These are phyloP conservation scores for Diophrys sp. DNA, from an alignment of 73 alveolate genomes.

Conservation along the genomic window DNA sequence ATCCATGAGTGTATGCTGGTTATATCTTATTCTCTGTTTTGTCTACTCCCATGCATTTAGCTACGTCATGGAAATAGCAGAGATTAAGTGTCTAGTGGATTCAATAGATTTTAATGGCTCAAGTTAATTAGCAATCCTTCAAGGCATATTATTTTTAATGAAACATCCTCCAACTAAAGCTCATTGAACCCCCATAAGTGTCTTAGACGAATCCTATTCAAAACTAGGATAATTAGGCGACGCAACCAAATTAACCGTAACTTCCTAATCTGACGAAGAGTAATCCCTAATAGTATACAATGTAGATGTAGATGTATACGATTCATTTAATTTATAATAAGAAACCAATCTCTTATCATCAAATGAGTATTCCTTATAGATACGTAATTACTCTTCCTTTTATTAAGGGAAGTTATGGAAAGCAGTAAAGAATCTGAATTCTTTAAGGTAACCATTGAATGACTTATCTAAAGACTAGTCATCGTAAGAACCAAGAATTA, in stretches of 20 bases:
- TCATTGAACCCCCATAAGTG: no score
- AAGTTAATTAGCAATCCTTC: no score
- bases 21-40: not conserved
- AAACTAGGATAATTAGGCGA: not conserved
- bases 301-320: conserved; percentile 5
- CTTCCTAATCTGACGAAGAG: not conserved
- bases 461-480: conserved; percentile 10
- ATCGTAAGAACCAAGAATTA: conserved; percentile 28
- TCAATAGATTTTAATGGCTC: no score
- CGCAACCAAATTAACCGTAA: not conserved
- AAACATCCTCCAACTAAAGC: no score
- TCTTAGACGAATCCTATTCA: not conserved
- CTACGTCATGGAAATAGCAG: conserved; percentile 54
- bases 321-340: conserved; percentile 43
- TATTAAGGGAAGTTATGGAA: conserved; percentile 32
- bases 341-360: conserved; percentile 47
- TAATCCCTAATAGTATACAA: conserved; percentile 32
- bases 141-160: no score
- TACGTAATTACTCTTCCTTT: conserved; percentile 29
- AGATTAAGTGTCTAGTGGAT: no score
- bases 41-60: conserved; percentile 20
- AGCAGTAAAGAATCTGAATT: conserved; percentile 20
- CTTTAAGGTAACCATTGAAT: conserved; percentile 50
- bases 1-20: not conserved
- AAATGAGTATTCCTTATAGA: conserved; percentile 26